Evolutionary conservation across 306 rosid species (phyloP).

Genomic region (Neltuma alba): DNA sequence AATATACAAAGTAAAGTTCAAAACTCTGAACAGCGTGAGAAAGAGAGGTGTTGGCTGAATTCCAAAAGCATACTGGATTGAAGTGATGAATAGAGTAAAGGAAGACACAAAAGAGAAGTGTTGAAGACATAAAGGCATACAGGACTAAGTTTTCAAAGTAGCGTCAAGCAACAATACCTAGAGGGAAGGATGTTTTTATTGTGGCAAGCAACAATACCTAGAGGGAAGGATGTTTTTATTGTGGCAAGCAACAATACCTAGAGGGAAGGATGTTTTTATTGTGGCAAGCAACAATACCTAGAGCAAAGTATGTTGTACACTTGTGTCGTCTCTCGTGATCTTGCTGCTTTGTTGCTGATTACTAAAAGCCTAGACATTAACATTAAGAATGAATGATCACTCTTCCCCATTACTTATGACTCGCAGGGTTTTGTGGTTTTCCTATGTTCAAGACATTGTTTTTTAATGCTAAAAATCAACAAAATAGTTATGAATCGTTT

Average conservation of each 20-base stretch:
- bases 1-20: background rate
- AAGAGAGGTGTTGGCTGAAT: background rate
- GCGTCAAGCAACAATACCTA: background rate
- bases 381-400: background rate
- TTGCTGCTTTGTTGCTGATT: background rate
- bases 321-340: background rate
- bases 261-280: background rate
- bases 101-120: background rate
- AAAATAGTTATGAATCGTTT: background rate
- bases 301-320: background rate
- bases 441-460: background rate
- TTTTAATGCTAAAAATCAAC: background rate
- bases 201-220: background rate
- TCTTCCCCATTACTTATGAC: background rate
- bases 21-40: background rate
- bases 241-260: background rate
- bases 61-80: background rate
- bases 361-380: background rate
- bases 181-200: background rate
- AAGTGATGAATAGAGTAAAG: background rate
- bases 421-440: background rate
- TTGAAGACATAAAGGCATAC: background rate
- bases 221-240: background rate
- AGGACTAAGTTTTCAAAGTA: background rate
- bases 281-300: background rate